phyloP scores from a whole-genome alignment of 2,329 filamentous ascomycete genomes.

The Botrytis paeoniae region DNA sequence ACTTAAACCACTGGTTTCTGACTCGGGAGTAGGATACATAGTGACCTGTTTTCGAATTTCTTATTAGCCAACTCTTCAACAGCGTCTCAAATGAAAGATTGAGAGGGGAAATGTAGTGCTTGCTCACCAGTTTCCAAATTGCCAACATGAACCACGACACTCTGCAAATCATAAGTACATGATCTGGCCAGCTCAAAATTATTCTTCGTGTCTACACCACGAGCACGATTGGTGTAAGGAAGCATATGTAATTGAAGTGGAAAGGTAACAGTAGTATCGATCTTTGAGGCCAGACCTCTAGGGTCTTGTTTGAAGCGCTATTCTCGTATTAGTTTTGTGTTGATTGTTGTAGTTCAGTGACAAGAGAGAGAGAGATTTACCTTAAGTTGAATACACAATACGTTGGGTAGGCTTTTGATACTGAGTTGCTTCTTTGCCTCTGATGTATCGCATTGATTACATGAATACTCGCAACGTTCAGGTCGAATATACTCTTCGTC shows the following conservation, averaged over 20 bases:
- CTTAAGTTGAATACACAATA: slow-evolving; percentile 90
- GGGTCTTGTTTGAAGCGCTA: slow-evolving; percentile 72
- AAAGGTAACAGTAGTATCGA: slow-evolving; percentile 82
- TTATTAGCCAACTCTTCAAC: slow-evolving; percentile 60
- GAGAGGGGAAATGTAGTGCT: not conserved
- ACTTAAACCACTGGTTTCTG: slow-evolving; percentile 75
- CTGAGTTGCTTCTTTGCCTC: slow-evolving; percentile 81
- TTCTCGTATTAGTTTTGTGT: slow-evolving; percentile 18
- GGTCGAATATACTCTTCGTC: slow-evolving; percentile 81
- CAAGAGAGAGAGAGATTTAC: slow-evolving; percentile 43
- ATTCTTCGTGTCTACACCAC: slow-evolving; percentile 49
- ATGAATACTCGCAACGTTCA: slow-evolving; percentile 88
- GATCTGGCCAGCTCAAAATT: slow-evolving; percentile 57
- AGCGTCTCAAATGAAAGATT: not conserved
- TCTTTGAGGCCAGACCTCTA: slow-evolving; percentile 74
- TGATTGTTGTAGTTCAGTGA: not conserved
- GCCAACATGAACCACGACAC: slow-evolving; percentile 89
- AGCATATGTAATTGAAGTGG: slow-evolving; percentile 85
- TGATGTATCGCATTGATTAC: slow-evolving; percentile 73
- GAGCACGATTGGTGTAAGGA: slow-evolving; percentile 74
- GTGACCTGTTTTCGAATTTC: slow-evolving; percentile 40
- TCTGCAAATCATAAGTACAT: slow-evolving; percentile 81
- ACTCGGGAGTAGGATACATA: slow-evolving; percentile 23
- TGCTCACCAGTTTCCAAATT: slow-evolving; percentile 73
- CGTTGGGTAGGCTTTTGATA: slow-evolving; percentile 81